Evolutionary conservation across 2,329 filamentous ascomycete species (phyloP).

Genomic region (Teratosphaeriaceae sp.): DNA sequence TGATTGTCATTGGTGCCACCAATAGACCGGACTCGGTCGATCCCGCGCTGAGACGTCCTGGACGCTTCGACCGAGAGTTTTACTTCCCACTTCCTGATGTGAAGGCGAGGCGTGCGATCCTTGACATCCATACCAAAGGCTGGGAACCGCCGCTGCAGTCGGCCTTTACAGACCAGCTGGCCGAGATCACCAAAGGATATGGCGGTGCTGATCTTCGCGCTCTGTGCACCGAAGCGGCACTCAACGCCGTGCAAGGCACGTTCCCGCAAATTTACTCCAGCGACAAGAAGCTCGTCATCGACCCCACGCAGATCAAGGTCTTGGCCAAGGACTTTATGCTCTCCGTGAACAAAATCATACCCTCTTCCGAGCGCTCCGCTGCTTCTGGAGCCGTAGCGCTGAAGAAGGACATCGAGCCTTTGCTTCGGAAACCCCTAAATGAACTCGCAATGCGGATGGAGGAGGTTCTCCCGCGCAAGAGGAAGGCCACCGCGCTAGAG

Average conservation of each 20-base stretch:
- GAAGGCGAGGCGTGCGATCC: constrained; percentile 95
- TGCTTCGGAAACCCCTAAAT: constrained; percentile 66
- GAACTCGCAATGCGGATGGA: constrained; percentile 60
- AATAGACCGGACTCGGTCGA: constrained; percentile 99
- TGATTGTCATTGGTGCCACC: constrained; percentile 98
- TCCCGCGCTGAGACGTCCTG: constrained; percentile 92
- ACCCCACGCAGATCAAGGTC: constrained; percentile 76
- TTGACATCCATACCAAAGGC: constrained; percentile 98
- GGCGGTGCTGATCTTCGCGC: constrained; percentile 92
- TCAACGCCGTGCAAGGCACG: constrained; percentile 91
- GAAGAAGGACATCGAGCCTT: constrained; percentile 70
- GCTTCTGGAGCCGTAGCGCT: constrained; percentile 78
- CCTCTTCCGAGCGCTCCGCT: constrained; percentile 85
- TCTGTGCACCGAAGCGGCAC: constrained; percentile 87
- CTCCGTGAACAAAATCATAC: constrained; percentile 91
- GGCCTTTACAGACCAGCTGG: constrained; percentile 74
- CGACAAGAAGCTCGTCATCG: constrained; percentile 81
- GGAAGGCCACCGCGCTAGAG: constrained; percentile 81
- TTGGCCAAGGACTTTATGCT: constrained; percentile 96
- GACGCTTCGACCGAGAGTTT: constrained; percentile 97
- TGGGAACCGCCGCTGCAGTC: constrained; percentile 75
- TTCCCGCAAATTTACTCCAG: constrained; percentile 96
- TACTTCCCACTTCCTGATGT: constrained; percentile 98
- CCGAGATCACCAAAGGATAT: constrained; percentile 88
- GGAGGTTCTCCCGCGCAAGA: constrained; percentile 73